Conservation (phyloP, 352 stramenopile species). For the Phytophthora uliginosa region DNA sequence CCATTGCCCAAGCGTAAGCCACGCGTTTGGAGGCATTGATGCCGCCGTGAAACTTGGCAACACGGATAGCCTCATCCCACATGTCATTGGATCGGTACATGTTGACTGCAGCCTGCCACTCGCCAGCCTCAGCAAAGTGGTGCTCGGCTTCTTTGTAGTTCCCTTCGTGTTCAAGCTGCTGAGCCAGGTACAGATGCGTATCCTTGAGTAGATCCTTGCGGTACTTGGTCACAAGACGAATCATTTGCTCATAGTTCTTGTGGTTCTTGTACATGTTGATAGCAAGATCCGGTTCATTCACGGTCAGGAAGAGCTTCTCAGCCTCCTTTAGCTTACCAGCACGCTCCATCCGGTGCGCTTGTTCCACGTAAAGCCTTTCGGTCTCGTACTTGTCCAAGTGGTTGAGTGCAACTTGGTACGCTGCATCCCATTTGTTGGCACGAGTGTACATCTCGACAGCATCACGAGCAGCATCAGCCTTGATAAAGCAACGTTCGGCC, state of each 20-base stretch:
- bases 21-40: conserved; percentile 94
- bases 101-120: conserved; percentile 95
- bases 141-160: conserved; percentile 95
- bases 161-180: conserved; percentile 94
- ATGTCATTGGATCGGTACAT: conserved; percentile 96
- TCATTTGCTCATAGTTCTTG: conserved; percentile 97
- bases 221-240: conserved; percentile 94
- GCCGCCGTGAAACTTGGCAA: conserved; percentile 94
- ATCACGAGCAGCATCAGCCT: conserved; percentile 88
- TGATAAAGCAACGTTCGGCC: conserved; percentile 95
- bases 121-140: conserved; percentile 92
- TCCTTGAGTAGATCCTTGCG: conserved; percentile 95
- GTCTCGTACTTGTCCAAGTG: conserved; percentile 96
- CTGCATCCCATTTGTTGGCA: conserved; percentile 94
- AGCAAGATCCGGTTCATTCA: conserved; percentile 94
- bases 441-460: conserved; percentile 97
- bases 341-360: conserved; percentile 93
- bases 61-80: conserved; percentile 96
- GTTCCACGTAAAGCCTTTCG: conserved; percentile 93
- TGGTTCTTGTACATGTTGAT: conserved; percentile 99
- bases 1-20: conserved; percentile 95
- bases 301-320: conserved; percentile 94
- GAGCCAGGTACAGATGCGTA: conserved; percentile 93
- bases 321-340: conserved; percentile 94
- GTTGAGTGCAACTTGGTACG: conserved; percentile 93